Evolutionary conservation across 2,329 filamentous ascomycete genomes (phyloP), one percentile per base, ranked within the genome.

Genomic region (Neofusicoccum ribis): DNA sequence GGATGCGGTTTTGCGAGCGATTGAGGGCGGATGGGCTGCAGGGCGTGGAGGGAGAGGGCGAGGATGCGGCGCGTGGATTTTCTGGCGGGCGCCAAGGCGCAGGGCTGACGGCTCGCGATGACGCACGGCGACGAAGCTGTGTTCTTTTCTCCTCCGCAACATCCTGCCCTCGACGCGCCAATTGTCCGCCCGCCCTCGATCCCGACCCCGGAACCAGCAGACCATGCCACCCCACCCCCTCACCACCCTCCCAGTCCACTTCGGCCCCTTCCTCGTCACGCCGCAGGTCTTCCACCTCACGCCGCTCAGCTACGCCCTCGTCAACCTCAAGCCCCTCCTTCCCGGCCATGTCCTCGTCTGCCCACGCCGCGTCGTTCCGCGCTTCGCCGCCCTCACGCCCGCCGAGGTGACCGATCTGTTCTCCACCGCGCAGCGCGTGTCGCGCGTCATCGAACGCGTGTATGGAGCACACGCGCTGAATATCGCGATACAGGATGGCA

Each of bases 291-390:
- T 98, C 82, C 87, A 96, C 78, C 83, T 84, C 69, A 96, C 93
- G 1, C 84, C 86, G 0, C 84, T 90, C 72, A 91, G 89, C 70
- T 97, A 93, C 81, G 93, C 92, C 63, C 84, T 98, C 68, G 93
- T 98, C 65, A 99, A 99, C 80, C 87, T 98, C 76, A 97, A 97
- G 80, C 95, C 95, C 27, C 86, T 99, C 43, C 85, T 97, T 1
- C 93, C 93, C 0, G 95, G 95, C 65, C 95, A 99, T 81, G 89
- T 98, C 67, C 90, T 99, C 37, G 86, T 99, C 67, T 97, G 91
- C 69, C 92, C 95, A 0, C 85, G 87, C 20, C 84, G 84, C 39
- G 79, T 82, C 34, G 89, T 93, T 70, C 86, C 84, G 54, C 91
- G 92, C 58, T 85, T 98, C 64, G 86, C 88, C 60, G 91, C 96